Base-by-base conservation (phyloP, 176 grass and related monocot genomes). In the Microstegium vimineum region DNA sequence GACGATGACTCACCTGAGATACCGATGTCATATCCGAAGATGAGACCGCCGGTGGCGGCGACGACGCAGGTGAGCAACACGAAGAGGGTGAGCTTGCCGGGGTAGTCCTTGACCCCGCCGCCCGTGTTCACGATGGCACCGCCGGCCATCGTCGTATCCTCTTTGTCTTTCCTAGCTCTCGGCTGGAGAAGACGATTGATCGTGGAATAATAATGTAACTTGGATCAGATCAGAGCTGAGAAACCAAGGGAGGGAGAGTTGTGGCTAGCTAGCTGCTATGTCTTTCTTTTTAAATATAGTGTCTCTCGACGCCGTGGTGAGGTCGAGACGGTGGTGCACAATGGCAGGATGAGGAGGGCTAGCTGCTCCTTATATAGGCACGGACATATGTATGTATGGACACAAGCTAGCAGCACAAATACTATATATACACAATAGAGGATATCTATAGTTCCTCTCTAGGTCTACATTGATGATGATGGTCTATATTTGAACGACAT, bases 21-120 rank as follows among this genome's bases (percentile, higher is more conserved):
- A 33, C 90, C 90, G 74, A 92, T 83, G 25, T 92, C 90, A 26
- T 92, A 92, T 62, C 90, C 90, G 70, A 92, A 92, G 83, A 92
- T 92, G 78, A 92, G 90, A 0, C 90, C 90, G 4, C 90, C 90
- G 62, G 83, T 88, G 82, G 90, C 86, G 22, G 90, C 90, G 34
- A 91, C 86, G 62, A 91, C 36, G 60, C 90, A 91, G 62, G 90
- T 88, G 61, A 91, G 13, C 73, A 91, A 62, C 49, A 88, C 86
- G 25, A 91, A 91, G 73, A 91, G 66, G 47, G 90, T 91, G 49
- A 91, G 82, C 68, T 73, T 82, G 86, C 90, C 86, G 27, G 90
- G 90, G 86, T 91, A 91, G 42, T 91, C 86, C 73, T 91, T 91
- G 72, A 9, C 82, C 6, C 67, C 82, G 41, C 65, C 81, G 37